Conservation (phyloP, 73 alveolate genomes). For the Durusdinium trenchii region DNA sequence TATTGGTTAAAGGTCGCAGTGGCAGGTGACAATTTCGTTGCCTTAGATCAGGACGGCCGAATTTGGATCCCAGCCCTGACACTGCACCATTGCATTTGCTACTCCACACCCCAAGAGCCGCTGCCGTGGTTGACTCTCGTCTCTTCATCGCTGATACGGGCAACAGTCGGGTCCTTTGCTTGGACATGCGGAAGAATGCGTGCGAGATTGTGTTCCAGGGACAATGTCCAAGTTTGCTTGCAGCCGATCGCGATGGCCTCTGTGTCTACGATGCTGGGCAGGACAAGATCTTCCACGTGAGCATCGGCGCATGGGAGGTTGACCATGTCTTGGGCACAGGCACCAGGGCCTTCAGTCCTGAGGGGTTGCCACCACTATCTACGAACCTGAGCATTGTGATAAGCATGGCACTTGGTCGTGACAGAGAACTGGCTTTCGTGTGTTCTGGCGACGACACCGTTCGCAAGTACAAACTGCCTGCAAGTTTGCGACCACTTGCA, state of each 20-base stretch:
- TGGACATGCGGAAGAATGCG: neutral
- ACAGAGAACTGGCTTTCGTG: neutral
- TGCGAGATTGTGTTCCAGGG: neutral
- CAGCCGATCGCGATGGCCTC: neutral
- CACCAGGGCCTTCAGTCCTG: neutral
- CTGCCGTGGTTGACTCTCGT: neutral
- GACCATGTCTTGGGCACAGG: constrained; percentile 36
- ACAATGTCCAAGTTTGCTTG: neutral
- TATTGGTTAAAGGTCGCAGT: neutral
- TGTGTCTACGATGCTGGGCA: neutral
- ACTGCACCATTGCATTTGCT: neutral
- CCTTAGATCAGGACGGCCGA: neutral
- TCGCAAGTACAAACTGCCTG: neutral
- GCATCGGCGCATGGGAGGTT: neutral
- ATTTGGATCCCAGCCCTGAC: neutral
- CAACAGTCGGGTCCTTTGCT: neutral
- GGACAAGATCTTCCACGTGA: neutral
- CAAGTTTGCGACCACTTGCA: too few relatives aligned
- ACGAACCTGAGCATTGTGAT: neutral
- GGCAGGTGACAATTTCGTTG: neutral
- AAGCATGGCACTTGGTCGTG: constrained; percentile 20
- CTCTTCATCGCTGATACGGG: neutral
- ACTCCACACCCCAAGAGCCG: neutral
- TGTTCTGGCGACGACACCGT: neutral
- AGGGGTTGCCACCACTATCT: constrained; percentile 29